Evolutionary conservation across 495 filamentous ascomycete genomes (phyloP), one percentile per base, ranked within the genome.

Genomic region (Trichoderma reesei): DNA sequence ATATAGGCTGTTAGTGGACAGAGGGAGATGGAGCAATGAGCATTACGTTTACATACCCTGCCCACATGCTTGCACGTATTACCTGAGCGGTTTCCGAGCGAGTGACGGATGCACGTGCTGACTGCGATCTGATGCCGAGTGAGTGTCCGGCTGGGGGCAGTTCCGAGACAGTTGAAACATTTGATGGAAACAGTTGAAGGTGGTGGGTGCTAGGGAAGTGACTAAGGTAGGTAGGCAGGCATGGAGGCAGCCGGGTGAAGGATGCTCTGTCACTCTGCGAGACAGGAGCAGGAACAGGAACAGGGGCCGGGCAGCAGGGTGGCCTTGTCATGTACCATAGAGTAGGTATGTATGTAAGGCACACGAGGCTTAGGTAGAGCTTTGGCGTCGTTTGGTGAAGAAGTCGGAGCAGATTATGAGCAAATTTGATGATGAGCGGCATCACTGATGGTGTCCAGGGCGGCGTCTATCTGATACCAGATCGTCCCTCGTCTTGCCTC

Each of bases 101-200:
- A 26, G 4, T 16, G 38, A 36, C 20, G 56, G 56, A 39, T 2
- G 56, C 56, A 39, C 31, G 33, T 60, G 56, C 16, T 31, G 36
- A 34, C 31, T 16, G 31, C 5, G 61, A 62, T 39, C 39, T 51
- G 61, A 63, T 37, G 31, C 33, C 46, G 61, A 31, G 20, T 9
- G 51, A 34, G 33, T 34, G 51, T 6, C 51, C 51, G 51, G 51
- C 51, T 56, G 51, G 18, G 16, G 26, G 51, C 26, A 34, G 11
- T 56, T 33, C 51, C 51, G 51, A 56, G 51, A 48, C 44, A 56
- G 26, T 56, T 34, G 26, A 56, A 56, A 56, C 51, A 56, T 56
- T 56, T 31, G 2, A 18, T 33, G 51, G 18, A 26, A 34, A 34
- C 10, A 18, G 46, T 31, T 54, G 46, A 18, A 54, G 26, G 26